phyloP scores from a whole-genome alignment of 495 filamentous ascomycete genomes.

The Podospora conica region DNA sequence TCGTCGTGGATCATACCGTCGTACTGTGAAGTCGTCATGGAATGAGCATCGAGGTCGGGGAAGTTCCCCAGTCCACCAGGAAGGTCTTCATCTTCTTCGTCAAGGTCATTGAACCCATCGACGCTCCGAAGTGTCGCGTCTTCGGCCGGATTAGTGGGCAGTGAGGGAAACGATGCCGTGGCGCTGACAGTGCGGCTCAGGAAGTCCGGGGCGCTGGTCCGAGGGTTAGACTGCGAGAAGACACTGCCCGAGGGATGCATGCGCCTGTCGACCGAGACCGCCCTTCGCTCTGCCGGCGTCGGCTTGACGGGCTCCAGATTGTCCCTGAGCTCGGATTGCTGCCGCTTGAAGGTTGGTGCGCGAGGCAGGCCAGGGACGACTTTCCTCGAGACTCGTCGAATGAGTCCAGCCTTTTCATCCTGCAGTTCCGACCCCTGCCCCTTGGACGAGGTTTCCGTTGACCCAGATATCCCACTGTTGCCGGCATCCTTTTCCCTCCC shows the following conservation, averaged over 20 bases:
- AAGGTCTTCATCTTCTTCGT: conserved; percentile 12
- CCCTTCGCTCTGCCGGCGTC: conserved; percentile 59
- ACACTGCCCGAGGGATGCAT: conserved; percentile 30
- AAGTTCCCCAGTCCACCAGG: conserved; percentile 18
- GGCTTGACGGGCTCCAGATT: conserved; percentile 59
- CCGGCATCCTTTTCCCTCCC: conserved; percentile 19
- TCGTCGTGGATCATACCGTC: conserved; percentile 67
- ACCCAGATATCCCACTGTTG: conserved; percentile 2
- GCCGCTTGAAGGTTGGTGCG: conserved; percentile 68
- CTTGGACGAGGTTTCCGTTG: conserved; percentile 5
- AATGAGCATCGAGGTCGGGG: conserved; percentile 33
- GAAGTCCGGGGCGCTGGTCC: conserved; percentile 41
- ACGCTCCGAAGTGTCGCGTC: conserved; percentile 19
- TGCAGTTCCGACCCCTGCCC: conserved; percentile 12
- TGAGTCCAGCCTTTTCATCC: conserved; percentile 18
- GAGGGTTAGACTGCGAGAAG: conserved; percentile 28
- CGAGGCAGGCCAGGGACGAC: conserved; percentile 77
- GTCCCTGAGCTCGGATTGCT: conserved; percentile 71
- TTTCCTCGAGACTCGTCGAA: conserved; percentile 54
- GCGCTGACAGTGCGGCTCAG: conserved; percentile 19
- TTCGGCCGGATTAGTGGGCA: conserved; percentile 29
- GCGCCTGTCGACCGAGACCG: conserved; percentile 67
- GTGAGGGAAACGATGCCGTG: conserved; percentile 15
- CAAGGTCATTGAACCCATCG: conserved; percentile 13
- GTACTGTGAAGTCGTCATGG: conserved; percentile 45